Conservation (phyloP, 2,329 filamentous ascomycete species). For the Verticillium nubilum region DNA sequence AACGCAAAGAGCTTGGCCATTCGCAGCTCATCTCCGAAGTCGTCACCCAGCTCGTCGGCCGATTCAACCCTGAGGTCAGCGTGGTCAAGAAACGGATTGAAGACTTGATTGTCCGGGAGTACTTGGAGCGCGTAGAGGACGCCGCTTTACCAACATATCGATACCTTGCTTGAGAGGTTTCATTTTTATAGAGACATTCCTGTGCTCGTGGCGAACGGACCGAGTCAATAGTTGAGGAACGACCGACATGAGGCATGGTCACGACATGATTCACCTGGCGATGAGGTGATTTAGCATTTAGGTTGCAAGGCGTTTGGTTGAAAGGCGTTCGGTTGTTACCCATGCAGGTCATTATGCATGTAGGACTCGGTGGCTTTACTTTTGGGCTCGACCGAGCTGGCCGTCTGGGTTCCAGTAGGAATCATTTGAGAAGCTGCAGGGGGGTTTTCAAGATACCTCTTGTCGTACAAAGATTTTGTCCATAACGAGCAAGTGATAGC, state of each 20-base stretch:
- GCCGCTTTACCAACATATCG: slow-evolving; percentile 60
- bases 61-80: slow-evolving; percentile 70
- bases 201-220: not conserved
- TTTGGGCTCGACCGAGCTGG: not conserved
- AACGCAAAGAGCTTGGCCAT: slow-evolving; percentile 68
- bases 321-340: not conserved
- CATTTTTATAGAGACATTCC: not conserved
- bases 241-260: not conserved
- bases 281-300: not conserved
- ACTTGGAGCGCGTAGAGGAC: slow-evolving; percentile 69
- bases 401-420: not conserved
- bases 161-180: slow-evolving; percentile 57
- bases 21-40: slow-evolving; percentile 67
- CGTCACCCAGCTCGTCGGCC: slow-evolving; percentile 59
- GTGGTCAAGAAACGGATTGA: slow-evolving; percentile 82
- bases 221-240: not conserved
- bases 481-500: too few species aligned
- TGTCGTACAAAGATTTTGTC: too few species aligned
- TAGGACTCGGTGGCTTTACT: not conserved
- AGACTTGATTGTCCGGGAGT: slow-evolving; percentile 70
- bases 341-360: not conserved
- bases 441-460: too few species aligned
- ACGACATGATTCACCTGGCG: not conserved
- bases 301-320: not conserved
- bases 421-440: not conserved